These are phyloP conservation scores for Lepidium sativum DNA, from an alignment of 345 rosid genomes.

Conservation along the genomic window DNA sequence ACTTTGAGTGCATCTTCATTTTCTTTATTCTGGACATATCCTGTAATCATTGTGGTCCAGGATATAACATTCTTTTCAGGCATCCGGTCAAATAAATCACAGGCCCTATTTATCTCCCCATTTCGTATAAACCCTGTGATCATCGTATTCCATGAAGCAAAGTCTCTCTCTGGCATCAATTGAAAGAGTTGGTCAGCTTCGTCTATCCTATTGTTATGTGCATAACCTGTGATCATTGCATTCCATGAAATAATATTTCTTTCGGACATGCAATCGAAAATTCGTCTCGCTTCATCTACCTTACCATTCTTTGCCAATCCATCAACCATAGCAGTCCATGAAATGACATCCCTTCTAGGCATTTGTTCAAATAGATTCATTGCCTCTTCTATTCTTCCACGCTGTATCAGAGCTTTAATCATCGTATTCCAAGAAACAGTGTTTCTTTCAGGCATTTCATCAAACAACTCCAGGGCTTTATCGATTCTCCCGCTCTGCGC, in stretches of 20 bases:
- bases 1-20: slow-evolving; percentile 50
- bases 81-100: slow-evolving; percentile 43
- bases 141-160: slow-evolving; percentile 74
- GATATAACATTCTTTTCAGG: slow-evolving; percentile 55
- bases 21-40: slow-evolving; percentile 40
- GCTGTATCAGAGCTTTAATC: slow-evolving; percentile 37
- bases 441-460: slow-evolving; percentile 57
- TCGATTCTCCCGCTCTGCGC: slow-evolving; percentile 35
- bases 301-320: slow-evolving; percentile 52
- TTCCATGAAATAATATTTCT: slow-evolving; percentile 66
- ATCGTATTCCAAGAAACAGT: slow-evolving; percentile 58
- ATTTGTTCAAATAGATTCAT: slow-evolving; percentile 38
- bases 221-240: slow-evolving; percentile 69
- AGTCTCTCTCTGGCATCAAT: slow-evolving; percentile 50
- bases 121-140: slow-evolving; percentile 55
- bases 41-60: slow-evolving; percentile 75
- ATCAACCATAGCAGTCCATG: slow-evolving; percentile 58
- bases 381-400: slow-evolving; percentile 60
- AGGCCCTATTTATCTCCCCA: slow-evolving; percentile 37
- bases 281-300: slow-evolving; percentile 52
- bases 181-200: slow-evolving; percentile 55
- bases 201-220: slow-evolving; percentile 37
- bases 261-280: slow-evolving; percentile 55
- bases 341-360: slow-evolving; percentile 59
- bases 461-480: slow-evolving; percentile 39